Base-by-base conservation (phyloP, 768 basidiomycete species). In the Boletus insuetus region DNA sequence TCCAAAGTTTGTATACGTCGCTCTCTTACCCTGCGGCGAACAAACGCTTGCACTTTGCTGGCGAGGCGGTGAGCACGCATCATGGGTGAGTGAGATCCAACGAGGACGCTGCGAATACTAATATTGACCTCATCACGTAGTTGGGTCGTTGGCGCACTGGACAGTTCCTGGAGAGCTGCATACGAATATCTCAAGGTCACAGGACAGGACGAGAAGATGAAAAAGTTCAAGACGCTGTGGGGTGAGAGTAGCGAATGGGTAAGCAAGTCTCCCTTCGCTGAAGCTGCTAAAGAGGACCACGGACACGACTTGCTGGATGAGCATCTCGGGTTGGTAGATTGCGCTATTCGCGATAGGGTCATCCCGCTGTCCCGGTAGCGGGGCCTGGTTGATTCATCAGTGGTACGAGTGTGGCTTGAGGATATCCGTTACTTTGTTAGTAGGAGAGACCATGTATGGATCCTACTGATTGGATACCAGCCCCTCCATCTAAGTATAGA, bases 121-220 rank as follows among this genome's bases (percentile, higher is more conserved):
- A 7, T 16, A 13, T 17, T 51, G 22, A 60, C 8, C 14, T 8
- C 16, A 20, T 31, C 11, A 7, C 4, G 16, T 43, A 73, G 72
- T 6, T 77, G 75, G 73, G 65, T 76, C 10, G 70, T 67, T 16
- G 75, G 77, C 11, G 75, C 49, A 59, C 63, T 77, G 6, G 70
- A 75, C 46, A 70, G 72, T 20, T 68, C 71, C 6, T 73, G 71
- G 69, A 63, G 69, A 13, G 72, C 71, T 0, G 71, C 75, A 7
- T 50, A 67, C 26, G 58, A 65, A 19, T 68, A 68, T 34, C 57
- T 68, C 22, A 46, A 54, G 6, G 19, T 59, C 46, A 50, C 54
- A 50, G 31, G 20, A 11, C 57, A 67, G 19, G 6, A 20, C 14
- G 24, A 58, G 17, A 46, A 62, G 46, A 44, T 49, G 3, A 19